Conservation (phyloP, 768 basidiomycete species). For the Sarcodon sp. region DNA sequence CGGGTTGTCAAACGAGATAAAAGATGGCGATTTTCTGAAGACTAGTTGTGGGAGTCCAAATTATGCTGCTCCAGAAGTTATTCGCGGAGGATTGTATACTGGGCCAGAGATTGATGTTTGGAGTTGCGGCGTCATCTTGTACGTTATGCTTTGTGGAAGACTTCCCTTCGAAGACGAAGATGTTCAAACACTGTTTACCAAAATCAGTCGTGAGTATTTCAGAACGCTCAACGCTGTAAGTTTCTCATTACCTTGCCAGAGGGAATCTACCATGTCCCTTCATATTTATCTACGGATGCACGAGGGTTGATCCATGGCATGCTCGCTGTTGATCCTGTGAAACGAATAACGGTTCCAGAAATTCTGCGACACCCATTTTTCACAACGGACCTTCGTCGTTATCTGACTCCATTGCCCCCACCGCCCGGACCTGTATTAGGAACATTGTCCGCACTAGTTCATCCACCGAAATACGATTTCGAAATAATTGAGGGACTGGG, state of each 20-base stretch:
- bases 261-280: slow-evolving; percentile 78
- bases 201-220: slow-evolving; percentile 67
- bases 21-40: slow-evolving; percentile 92
- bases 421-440: slow-evolving; percentile 68
- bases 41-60: slow-evolving; percentile 98
- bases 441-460: slow-evolving; percentile 58
- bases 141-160: slow-evolving; percentile 92
- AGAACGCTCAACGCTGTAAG: background rate
- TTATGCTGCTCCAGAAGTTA: slow-evolving; percentile 98
- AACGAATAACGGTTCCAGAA: slow-evolving; percentile 87
- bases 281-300: slow-evolving; percentile 70
- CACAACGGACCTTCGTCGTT: slow-evolving; percentile 71
- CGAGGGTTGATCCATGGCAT: slow-evolving; percentile 71
- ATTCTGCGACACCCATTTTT: slow-evolving; percentile 90
- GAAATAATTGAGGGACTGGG: slow-evolving; percentile 89
- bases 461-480: slow-evolving; percentile 52
- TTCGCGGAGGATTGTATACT: slow-evolving; percentile 87
- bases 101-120: slow-evolving; percentile 99
- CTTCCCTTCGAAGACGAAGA: slow-evolving; percentile 98
- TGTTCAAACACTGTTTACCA: slow-evolving; percentile 84
- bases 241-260: slow-evolving; percentile 28
- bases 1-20: slow-evolving; percentile 90
- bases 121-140: slow-evolving; percentile 98
- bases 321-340: slow-evolving; percentile 90
- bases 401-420: slow-evolving; percentile 75